Evolutionary conservation across 78 protist genomes (phyloP).

Genomic region (Emiliania huxleyi): DNA sequence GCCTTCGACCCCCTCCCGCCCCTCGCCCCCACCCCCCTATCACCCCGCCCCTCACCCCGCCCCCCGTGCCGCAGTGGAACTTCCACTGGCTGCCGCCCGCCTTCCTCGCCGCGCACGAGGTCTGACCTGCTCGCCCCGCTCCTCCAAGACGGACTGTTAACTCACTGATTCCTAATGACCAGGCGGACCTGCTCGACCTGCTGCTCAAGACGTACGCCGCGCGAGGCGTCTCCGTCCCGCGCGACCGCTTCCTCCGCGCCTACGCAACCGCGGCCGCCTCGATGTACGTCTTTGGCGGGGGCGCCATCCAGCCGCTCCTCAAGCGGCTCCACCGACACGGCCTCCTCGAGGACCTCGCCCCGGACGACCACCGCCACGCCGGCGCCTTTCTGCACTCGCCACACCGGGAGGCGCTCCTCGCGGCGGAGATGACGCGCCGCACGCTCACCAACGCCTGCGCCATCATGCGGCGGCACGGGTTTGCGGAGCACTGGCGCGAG

Average conservation of each 20-base stretch:
- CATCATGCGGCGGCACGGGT: conserved; percentile 15
- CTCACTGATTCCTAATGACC: no score
- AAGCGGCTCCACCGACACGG: neutral
- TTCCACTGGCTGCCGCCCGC: neutral
- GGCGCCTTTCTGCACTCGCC: neutral
- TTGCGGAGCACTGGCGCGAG: neutral
- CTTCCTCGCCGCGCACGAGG: neutral
- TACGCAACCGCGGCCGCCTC: neutral
- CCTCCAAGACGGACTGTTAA: no score
- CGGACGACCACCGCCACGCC: neutral
- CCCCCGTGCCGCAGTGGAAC: no score
- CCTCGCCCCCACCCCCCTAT: no score
- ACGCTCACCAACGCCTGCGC: neutral
- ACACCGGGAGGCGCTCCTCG: neutral
- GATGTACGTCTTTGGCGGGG: neutral
- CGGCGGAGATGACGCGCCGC: conserved; percentile 21
- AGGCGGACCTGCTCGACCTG: no score
- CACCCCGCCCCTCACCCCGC: no score
- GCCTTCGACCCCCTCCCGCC: no score
- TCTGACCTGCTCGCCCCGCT: neutral
- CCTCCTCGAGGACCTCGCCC: neutral
- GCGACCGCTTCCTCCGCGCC: neutral
- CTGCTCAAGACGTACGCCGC: neutral
- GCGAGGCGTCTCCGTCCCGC: neutral
- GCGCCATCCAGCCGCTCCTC: neutral